Percentiles rank a stretch among this genome's conserved stretches.
These are phyloP conservation scores for Fusarium oxysporum DNA, from an alignment of 2,329 filamentous ascomycete species.

Conservation along the genomic window DNA sequence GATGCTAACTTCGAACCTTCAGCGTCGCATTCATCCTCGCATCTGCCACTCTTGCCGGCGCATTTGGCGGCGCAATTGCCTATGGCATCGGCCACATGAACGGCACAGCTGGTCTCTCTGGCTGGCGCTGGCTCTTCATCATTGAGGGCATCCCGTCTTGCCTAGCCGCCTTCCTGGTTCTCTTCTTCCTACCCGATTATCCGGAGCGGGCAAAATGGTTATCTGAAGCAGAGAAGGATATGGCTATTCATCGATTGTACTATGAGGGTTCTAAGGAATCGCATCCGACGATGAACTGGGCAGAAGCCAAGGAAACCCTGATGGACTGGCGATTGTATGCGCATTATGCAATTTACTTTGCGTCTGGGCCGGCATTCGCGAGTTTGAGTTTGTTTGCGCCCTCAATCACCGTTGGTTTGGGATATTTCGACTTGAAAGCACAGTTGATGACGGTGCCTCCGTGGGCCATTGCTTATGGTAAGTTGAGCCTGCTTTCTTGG, in stretches of 20 bases:
- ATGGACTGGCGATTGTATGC: constrained; percentile 77
- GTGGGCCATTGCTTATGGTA: constrained; percentile 69
- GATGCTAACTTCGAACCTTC: constrained; percentile 18
- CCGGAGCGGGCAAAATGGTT: constrained; percentile 75
- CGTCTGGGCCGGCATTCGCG: constrained; percentile 66
- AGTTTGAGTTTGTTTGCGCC: constrained; percentile 72
- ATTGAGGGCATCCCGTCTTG: constrained; percentile 75
- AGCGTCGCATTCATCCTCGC: constrained; percentile 78
- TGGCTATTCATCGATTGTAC: constrained; percentile 60
- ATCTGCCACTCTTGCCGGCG: constrained; percentile 75
- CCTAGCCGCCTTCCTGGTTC: constrained; percentile 69
- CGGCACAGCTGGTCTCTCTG: constrained; percentile 67
- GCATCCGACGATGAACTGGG: constrained; percentile 72
- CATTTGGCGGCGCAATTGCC: constrained; percentile 78
- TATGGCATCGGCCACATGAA: constrained; percentile 81
- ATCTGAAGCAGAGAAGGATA: constrained; percentile 66
- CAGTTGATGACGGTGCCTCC: constrained; percentile 76
- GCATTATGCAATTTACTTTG: constrained; percentile 67
- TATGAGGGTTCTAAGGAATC: constrained; percentile 65
- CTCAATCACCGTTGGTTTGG: constrained; percentile 67
- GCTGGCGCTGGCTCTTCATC: constrained; percentile 76
- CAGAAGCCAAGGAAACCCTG: constrained; percentile 75
- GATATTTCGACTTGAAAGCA: constrained; percentile 63
- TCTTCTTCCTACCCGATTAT: constrained; percentile 76
- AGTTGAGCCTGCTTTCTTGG: constrained; percentile 13